phyloP scores from a whole-genome alignment of 768 basidiomycete genomes.

The Leccinum uliginosum region DNA sequence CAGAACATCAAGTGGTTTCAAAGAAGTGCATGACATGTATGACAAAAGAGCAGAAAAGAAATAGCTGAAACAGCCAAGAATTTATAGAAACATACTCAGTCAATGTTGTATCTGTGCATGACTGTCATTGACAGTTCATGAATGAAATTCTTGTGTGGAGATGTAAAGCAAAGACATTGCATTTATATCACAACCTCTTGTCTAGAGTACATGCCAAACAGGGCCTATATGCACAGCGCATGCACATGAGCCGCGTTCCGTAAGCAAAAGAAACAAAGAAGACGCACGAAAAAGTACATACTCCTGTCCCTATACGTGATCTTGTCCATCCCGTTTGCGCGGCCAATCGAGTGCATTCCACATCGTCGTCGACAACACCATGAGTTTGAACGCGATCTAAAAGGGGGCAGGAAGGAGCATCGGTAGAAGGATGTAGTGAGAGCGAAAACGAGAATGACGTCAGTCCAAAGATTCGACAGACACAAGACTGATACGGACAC shows the following conservation, averaged over 20 bases:
- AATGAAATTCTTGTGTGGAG: no score
- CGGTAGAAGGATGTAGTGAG: background rate
- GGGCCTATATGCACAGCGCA: slow-evolving; percentile 6
- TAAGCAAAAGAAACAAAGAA: background rate
- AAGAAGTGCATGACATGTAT: no score
- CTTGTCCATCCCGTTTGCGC: slow-evolving; percentile 20
- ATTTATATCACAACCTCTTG: no score
- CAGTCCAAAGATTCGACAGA: background rate
- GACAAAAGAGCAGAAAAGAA: no score
- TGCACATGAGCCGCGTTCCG: background rate
- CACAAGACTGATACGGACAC: slow-evolving; percentile 11
- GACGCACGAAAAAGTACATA: slow-evolving; percentile 26
- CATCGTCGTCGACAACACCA: slow-evolving; percentile 25
- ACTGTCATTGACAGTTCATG: no score
- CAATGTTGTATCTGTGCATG: no score
- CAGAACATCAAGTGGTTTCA: no score
- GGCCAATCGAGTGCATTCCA: slow-evolving; percentile 31
- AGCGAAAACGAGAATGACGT: background rate
- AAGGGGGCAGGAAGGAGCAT: background rate
- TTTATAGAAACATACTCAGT: no score
- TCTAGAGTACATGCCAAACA: slow-evolving; percentile 26
- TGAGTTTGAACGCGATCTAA: slow-evolving; percentile 28
- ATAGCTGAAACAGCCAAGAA: no score
- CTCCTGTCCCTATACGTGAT: slow-evolving; percentile 28
- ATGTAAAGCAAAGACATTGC: no score